Conservation (phyloP, 495 filamentous ascomycete species). For the Staphylotrichum longicolle region DNA sequence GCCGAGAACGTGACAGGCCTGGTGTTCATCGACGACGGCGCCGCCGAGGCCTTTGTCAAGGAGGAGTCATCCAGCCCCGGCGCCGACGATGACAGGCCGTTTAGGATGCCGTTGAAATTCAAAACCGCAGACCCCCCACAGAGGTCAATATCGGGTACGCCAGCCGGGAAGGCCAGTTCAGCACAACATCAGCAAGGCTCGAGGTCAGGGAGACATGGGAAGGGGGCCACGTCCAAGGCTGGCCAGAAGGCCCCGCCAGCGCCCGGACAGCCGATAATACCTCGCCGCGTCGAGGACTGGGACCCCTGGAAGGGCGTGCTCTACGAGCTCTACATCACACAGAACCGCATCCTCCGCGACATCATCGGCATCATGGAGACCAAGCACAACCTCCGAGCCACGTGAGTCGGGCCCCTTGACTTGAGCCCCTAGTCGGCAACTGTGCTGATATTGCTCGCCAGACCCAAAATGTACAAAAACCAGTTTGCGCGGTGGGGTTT, state of each 20-base stretch:
- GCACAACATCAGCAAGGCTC: background rate
- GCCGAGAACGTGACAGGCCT: constrained; percentile 24
- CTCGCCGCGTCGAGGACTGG: constrained; percentile 32
- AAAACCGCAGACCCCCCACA: constrained; percentile 4
- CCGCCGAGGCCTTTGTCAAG: constrained; percentile 19
- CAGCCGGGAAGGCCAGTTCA: background rate
- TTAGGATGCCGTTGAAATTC: constrained; percentile 9
- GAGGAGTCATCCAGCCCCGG: constrained; percentile 24
- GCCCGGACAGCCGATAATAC: constrained; percentile 21
- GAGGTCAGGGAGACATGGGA: constrained; percentile 11
- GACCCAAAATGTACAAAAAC: constrained; percentile 40
- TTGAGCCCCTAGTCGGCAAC: background rate
- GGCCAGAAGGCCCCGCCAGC: constrained; percentile 12
- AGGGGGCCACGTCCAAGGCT: constrained; percentile 2
- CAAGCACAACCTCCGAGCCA: constrained; percentile 30
- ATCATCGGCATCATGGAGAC: constrained; percentile 35
- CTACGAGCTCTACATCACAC: constrained; percentile 35
- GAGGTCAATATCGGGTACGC: background rate
- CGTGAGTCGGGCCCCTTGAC: constrained; percentile 22
- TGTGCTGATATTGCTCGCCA: background rate
- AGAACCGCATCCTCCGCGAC: constrained; percentile 34
- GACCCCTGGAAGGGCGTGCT: constrained; percentile 34
- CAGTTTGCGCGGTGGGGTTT: constrained; percentile 35
- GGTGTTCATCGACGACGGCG: constrained; percentile 18
- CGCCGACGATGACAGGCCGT: constrained; percentile 11